A percentile compares a stretch with the other conserved stretches of the same genome.
Evolutionary conservation across 2,329 filamentous ascomycete genomes (phyloP).

Genomic region (Fusarium cicatricum): DNA sequence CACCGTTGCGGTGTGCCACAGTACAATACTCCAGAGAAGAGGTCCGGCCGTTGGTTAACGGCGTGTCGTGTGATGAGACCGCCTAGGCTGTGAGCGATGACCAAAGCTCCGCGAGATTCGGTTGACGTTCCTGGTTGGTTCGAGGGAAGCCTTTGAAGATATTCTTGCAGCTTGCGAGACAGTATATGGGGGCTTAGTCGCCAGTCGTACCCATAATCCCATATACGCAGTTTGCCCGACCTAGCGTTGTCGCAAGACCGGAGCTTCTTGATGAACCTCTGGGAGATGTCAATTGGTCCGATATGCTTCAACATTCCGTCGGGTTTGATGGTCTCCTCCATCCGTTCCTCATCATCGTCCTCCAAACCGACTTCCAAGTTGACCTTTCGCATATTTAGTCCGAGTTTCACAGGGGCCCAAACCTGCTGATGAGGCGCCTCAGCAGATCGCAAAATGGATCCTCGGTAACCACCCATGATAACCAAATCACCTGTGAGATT

Average conservation of each 20-base stretch:
- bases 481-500: constrained; percentile 85
- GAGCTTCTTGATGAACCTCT: constrained; percentile 80
- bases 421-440: constrained; percentile 84
- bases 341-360: constrained; percentile 81
- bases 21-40: constrained; percentile 87
- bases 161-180: constrained; percentile 74
- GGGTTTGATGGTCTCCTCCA: constrained; percentile 83
- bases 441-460: constrained; percentile 86
- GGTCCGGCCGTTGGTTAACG: constrained; percentile 83
- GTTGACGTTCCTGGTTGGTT: constrained; percentile 67
- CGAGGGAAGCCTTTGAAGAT: constrained; percentile 76
- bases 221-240: constrained; percentile 76
- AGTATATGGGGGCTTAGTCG: constrained; percentile 82
- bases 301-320: constrained; percentile 92
- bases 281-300: constrained; percentile 89
- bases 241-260: constrained; percentile 77
- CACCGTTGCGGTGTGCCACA: constrained; percentile 86
- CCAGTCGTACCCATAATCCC: constrained; percentile 97
- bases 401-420: constrained; percentile 94
- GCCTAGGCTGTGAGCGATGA: constrained; percentile 88
- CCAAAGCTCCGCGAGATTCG: constrained; percentile 73
- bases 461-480: constrained; percentile 88
- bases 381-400: constrained; percentile 88
- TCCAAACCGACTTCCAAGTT: constrained; percentile 88
- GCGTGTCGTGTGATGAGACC: constrained; percentile 89